Conservation (phyloP, 306 rosid species). For the Prunus davidiana region DNA sequence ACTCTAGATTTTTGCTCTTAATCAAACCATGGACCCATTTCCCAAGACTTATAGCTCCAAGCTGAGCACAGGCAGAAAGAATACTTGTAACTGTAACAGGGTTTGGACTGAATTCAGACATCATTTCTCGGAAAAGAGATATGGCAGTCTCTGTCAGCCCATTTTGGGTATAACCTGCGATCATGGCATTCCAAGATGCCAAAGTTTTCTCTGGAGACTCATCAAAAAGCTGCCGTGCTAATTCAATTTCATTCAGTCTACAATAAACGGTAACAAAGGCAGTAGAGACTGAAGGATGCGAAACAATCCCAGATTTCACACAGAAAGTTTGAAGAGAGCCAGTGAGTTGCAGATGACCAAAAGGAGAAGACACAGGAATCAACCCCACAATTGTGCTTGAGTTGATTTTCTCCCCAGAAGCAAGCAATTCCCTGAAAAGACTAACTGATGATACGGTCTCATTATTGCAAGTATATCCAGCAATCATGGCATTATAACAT, state of each 20-base stretch:
- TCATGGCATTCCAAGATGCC: slow-evolving; percentile 95
- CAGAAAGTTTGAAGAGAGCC: slow-evolving; percentile 63
- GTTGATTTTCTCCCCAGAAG: slow-evolving; percentile 48
- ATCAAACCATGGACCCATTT: slow-evolving; percentile 81
- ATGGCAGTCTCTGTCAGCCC: slow-evolving; percentile 79
- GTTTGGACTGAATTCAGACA: slow-evolving; percentile 60
- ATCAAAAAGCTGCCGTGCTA: slow-evolving; percentile 72
- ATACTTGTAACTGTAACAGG: slow-evolving; percentile 71
- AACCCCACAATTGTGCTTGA: slow-evolving; percentile 83
- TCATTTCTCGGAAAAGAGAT: slow-evolving; percentile 82
- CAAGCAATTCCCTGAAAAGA: slow-evolving; percentile 63
- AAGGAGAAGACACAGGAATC: slow-evolving; percentile 79
- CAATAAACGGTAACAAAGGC: slow-evolving; percentile 68
- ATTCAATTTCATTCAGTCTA: slow-evolving; percentile 67
- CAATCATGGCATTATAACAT: slow-evolving; percentile 82
- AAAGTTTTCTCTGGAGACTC: slow-evolving; percentile 71
- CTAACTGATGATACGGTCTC: slow-evolving; percentile 53
- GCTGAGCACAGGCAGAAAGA: slow-evolving; percentile 97
- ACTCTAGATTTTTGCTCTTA: slow-evolving; percentile 63
- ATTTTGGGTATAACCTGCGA: slow-evolving; percentile 85
- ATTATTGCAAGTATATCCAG: slow-evolving; percentile 67
- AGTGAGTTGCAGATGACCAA: slow-evolving; percentile 60
- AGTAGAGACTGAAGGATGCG: slow-evolving; percentile 67
- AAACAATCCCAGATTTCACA: slow-evolving; percentile 56
- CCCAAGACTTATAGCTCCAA: slow-evolving; percentile 80